Base-by-base conservation (phyloP, 306 rosid genomes). In the Lathyrus aphaca region DNA sequence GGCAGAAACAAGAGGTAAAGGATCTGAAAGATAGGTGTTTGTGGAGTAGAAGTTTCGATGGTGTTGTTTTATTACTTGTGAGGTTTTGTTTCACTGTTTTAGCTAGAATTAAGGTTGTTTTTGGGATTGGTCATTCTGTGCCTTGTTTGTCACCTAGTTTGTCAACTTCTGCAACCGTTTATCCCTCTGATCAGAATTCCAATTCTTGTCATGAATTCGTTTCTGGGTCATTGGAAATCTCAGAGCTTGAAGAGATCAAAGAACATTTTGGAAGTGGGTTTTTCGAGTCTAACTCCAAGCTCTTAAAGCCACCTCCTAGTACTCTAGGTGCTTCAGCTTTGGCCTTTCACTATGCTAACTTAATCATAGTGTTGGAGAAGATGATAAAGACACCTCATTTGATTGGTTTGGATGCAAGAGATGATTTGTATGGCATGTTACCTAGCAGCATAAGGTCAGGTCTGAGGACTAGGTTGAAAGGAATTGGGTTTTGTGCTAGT, bases 311-410 rank as follows among this genome's bases (percentile, higher is more conserved):
- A 38, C 89, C 95, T 0, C 29, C 81, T 17, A 72, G 73, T 10
- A 91, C 99, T 0, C 62, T 94, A 10, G 96, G 95, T 0, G 87
- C 89, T 13, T 77, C 88, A 0, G 97, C 86, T 42, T 69, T 95
- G 77, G 92, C 95, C 11, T 80, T 89, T 13, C 99, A 91, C 78
- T 95, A 95, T 50, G 83, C 97, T 0, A 89, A 86, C 39, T 62
- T 95, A 86, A 86, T 95, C 60, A 83, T 95, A 39, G 96, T 91
- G n/a, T 87, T 95, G 80, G 97, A 95, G 69, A 95, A 89, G 82
- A 89, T 95, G 99, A 89, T 95, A 32, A 91, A 89, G 74, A 82
- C 94, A 1, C 99, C 97, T 0, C 95, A 95, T 10, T 77, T 89
- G 83, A 87, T 95, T 1, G 99, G 99, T 4, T 65, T 83, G 0